Base-by-base conservation (phyloP, 2,329 filamentous ascomycete species). In the Paecilomyces variotii region DNA sequence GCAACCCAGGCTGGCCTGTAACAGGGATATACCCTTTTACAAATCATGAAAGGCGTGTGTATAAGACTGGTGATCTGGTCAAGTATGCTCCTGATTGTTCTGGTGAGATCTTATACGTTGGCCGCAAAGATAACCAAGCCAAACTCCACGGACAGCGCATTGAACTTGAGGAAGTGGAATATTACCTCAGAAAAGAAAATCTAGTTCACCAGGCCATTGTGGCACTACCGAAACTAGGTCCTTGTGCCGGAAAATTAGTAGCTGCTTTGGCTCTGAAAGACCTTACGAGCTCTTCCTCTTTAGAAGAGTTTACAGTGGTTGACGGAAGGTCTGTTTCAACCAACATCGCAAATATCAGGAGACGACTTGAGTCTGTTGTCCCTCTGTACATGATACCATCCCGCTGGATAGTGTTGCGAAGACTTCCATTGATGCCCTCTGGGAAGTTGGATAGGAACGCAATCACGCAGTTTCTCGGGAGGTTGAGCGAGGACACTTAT, bases 141-240 rank as follows among this genome's bases (percentile, higher is more conserved):
- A 87, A 87, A 70, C 70, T 87, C 19, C 75, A 77, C 2, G 87
- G 87, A 25, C 84, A 81, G 63, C 74, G 84, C 51, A 80, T 85
- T 51, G 87, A 84, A 71, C 76, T 84, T 58, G 75, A 69, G 39
- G 78, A 75, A 64, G 75, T 76, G 55, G 79, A 71, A 65, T 67
- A 68, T 62, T 74, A 74, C 30, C 35, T 50, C 52, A 58, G 19
- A n/a, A 27, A 7, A 24, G 28, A 54, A n/a, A 7, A 34, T 11
- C 49, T 27, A 25, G 34, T 39, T n/a, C 28, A n/a, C 26, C 34
- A 45, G 32, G 53, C n/a, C 32, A 30, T 60, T 12, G 55, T 51
- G 26, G 34, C 35, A 24, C 24, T 49, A 12, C 58, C 51, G n/a
- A 54, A 54, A 32, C 4, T n/a, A 25, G 28, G 52, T 10, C 26